Base-by-base conservation (phyloP, 768 basidiomycete species). In the Amylocystis lapponica region DNA sequence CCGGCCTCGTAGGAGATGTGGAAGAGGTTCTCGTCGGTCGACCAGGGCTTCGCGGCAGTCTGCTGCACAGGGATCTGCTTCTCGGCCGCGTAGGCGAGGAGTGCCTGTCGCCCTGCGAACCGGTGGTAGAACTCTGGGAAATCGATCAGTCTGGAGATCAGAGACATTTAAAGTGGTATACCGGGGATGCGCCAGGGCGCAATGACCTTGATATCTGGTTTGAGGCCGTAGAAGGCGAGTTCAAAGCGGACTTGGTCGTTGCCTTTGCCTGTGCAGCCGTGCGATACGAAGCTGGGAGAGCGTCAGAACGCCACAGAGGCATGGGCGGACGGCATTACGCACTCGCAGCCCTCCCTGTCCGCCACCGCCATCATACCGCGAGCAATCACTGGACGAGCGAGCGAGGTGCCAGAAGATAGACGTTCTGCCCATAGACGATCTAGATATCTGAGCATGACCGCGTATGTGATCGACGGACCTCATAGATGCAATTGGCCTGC, bases 191-290 rank as follows among this genome's bases (percentile, higher is more conserved):
- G 83, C 96, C 96, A 99, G 36, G 96, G 96, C 13, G 96, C 94
- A 59, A 99, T 81, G 57, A 98, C 94, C 68, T 97, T 97, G 79
- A 99, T 97, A 55, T 93, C 88, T 33, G 96, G 94, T 64, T 96
- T 93, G 50, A 99, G 78, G 43, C 92, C 96, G 66, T 98, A 99
- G 72, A 99, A 99, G 1, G 96, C 93, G 43, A 98, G 83, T 62
- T 99, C 96, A 65, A 98, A 99, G 48, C 96, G 90, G 56, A 99
- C 96, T 68, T 99, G 96, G 66, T 99, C 96, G 65, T 99, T 99
- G 41, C 96, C 96, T 73, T 99, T 99, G 41, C 96, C 96, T 39
- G 96, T 99, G 76, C 96, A 99, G 20, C 96, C 96, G 67, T 98
- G 96, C 20, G 95, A 81, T 49, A 98, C 95, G 61, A 77, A 99